Percentiles rank a stretch among this genome's conserved stretches.
Conservation (phyloP, 2,329 filamentous ascomycete species). For the Trichoderma polysporum region DNA sequence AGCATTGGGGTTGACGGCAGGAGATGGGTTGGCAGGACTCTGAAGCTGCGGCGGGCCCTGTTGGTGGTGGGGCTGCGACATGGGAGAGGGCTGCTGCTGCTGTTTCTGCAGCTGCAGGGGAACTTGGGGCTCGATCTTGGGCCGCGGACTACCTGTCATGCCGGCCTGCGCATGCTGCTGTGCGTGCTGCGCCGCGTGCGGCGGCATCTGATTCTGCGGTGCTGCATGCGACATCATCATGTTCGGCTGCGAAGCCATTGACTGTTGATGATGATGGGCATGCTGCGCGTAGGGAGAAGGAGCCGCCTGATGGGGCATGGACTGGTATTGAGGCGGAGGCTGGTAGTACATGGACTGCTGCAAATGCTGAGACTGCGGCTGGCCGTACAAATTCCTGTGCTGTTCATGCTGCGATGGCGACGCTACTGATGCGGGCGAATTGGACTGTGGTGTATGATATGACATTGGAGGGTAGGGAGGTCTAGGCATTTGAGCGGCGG, state of each 20-base stretch:
- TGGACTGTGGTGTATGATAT: slow-evolving; percentile 93
- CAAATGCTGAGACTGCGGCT: slow-evolving; percentile 74
- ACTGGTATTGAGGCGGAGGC: slow-evolving; percentile 61
- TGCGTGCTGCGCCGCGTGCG: slow-evolving; percentile 56
- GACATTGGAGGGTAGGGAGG: slow-evolving; percentile 82
- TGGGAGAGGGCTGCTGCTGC: slow-evolving; percentile 44
- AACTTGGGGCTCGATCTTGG: slow-evolving; percentile 64
- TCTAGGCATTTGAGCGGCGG: slow-evolving; percentile 67
- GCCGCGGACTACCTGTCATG: slow-evolving; percentile 61
- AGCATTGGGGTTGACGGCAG: slow-evolving; percentile 78
- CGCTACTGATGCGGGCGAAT: slow-evolving; percentile 88
- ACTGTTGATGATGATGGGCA: slow-evolving; percentile 49
- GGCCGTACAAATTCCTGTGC: slow-evolving; percentile 81
- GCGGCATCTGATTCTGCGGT: slow-evolving; percentile 57
- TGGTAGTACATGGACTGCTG: slow-evolving; percentile 78
- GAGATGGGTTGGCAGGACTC: slow-evolving; percentile 37
- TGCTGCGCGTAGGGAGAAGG: slow-evolving; percentile 63
- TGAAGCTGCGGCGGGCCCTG: slow-evolving; percentile 41
- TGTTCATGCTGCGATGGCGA: slow-evolving; percentile 88
- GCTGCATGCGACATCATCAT: slow-evolving; percentile 66
- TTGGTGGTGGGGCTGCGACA: slow-evolving; percentile 39
- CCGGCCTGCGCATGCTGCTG: slow-evolving; percentile 54
- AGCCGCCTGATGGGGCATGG: slow-evolving; percentile 63
- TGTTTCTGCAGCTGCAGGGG: slow-evolving; percentile 60
- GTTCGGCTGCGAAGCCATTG: slow-evolving; percentile 63